Evolutionary conservation across 805 yeast genomes (phyloP), one percentile per base, ranked within the genome.

Genomic region (Myxozyma geophila): DNA sequence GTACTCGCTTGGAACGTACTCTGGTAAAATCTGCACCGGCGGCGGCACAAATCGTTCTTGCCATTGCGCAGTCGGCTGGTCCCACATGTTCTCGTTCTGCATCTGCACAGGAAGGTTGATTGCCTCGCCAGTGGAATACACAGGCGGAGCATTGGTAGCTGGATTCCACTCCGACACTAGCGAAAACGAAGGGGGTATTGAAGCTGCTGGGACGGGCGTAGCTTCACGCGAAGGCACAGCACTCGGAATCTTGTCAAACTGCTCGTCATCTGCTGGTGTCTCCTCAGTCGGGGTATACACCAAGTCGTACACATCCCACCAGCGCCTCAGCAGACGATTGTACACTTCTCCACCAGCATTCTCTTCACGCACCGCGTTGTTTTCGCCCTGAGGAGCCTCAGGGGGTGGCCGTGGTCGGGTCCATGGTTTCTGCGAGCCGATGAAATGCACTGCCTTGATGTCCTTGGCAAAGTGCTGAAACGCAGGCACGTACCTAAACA

Each of bases 401-500:
- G 47, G 35, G 1, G 62, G 40, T 35, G 67, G 67, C 13, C 44
- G 50, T 9, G 51, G 54, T 10, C 39, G 36, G 17, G 56, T 56
- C 81, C 81, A 79, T 13, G 81, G 81, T 69, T 79, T 79, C 43
- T 46, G 23, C 12, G 70, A 17, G 35, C 81, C 81, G 36, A 77
- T 73, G 59, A 78, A 79, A 61, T 79, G 81, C 37, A 75, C 70
- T 8, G 75, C 71, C 53, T 76, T 78, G 28, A 84, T 76, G 28
- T 80, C 75, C 13, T 74, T 61, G 15, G 70, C 63, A 72, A 87
- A 90, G 71, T 83, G 81, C 46, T 75, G 76, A 71, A 78, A 85
- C 0, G 96, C 95, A 0, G 96, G 95, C 21, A 54, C 51, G 49
- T 70, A 70, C 48, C 70, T 67, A 44, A 7, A 17, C 6, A 12